These are phyloP conservation scores for Crassisporium funariophilum DNA, from an alignment of 768 basidiomycete species.

Conservation along the genomic window DNA sequence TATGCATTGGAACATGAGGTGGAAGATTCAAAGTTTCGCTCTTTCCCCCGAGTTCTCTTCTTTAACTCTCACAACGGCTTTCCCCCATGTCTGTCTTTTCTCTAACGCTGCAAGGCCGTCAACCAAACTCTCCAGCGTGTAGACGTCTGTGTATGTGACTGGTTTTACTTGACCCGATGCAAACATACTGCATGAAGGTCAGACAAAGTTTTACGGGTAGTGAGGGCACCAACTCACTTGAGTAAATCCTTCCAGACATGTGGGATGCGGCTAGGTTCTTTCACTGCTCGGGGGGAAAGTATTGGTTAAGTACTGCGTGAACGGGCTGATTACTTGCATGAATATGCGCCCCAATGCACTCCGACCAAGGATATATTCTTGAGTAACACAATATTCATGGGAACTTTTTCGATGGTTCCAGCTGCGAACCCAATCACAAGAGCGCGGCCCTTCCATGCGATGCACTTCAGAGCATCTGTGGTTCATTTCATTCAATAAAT, in stretches of 20 bases:
- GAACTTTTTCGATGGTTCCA: constrained; percentile 84
- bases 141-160: constrained; percentile 69
- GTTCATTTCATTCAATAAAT: not conserved
- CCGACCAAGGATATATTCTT: constrained; percentile 88
- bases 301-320: not conserved
- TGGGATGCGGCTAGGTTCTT: constrained; percentile 65
- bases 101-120: constrained; percentile 79
- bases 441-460: constrained; percentile 91
- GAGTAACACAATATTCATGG: constrained; percentile 79
- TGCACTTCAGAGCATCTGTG: constrained; percentile 84
- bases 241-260: constrained; percentile 76
- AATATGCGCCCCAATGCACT: constrained; percentile 85
- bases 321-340: constrained; percentile 44
- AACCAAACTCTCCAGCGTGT: constrained; percentile 63
- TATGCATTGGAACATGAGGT: not conserved
- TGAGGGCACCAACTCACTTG: constrained; percentile 39
- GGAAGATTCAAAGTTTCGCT: constrained; percentile 42
- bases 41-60: constrained; percentile 41
- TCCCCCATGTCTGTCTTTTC: constrained; percentile 89
- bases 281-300: constrained; percentile 39
- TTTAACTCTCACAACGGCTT: constrained; percentile 70
- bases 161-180: constrained; percentile 65
- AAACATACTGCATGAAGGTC: constrained; percentile 54
- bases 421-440: constrained; percentile 94
- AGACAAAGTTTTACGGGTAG: not conserved